Evolutionary conservation across 1,284 basidiomycete genomes (phyloP).

Genomic region (Ceratobasidium sp.): DNA sequence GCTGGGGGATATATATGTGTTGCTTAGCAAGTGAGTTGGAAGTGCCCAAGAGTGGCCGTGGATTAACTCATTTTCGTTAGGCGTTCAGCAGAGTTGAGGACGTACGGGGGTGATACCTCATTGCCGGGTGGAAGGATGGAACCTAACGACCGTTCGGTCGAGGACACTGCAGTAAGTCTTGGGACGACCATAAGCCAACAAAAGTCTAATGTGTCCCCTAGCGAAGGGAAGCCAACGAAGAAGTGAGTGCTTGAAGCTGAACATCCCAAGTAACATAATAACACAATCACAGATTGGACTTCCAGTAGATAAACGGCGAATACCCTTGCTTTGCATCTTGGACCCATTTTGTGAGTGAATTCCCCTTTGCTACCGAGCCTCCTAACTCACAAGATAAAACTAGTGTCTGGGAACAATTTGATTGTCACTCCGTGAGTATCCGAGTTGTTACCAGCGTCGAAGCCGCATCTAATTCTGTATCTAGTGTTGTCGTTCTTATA

Average conservation of each 20-base stretch:
- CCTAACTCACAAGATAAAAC: conserved; percentile 5
- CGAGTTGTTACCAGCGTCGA: too few relatives aligned
- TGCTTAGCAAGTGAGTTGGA: conserved; percentile 73
- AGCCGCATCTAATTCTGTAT: background rate
- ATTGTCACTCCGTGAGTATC: conserved; percentile 81
- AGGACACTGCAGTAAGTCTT: conserved; percentile 80
- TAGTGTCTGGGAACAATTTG: conserved; percentile 69
- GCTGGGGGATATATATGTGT: conserved; percentile 82
- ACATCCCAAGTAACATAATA: background rate
- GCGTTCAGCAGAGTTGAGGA: conserved; percentile 74
- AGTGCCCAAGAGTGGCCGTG: background rate
- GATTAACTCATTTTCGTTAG: conserved; percentile 58
- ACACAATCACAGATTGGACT: conserved; percentile 76
- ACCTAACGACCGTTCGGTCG: conserved; percentile 70
- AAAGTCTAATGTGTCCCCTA: background rate
- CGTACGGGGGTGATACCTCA: conserved; percentile 86
- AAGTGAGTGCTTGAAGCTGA: conserved; percentile 60
- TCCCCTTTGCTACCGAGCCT: background rate
- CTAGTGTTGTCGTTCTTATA: conserved; percentile 83
- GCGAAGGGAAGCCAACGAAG: conserved; percentile 81
- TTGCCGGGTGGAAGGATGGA: conserved; percentile 87
- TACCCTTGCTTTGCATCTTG: conserved; percentile 78
- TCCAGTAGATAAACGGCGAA: conserved; percentile 72
- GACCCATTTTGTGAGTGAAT: conserved; percentile 70
- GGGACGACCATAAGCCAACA: background rate